Percentiles rank a stretch among this genome's conserved stretches.
Conservation (phyloP, 352 stramenopile species). For the Globisporangium viniferum region DNA sequence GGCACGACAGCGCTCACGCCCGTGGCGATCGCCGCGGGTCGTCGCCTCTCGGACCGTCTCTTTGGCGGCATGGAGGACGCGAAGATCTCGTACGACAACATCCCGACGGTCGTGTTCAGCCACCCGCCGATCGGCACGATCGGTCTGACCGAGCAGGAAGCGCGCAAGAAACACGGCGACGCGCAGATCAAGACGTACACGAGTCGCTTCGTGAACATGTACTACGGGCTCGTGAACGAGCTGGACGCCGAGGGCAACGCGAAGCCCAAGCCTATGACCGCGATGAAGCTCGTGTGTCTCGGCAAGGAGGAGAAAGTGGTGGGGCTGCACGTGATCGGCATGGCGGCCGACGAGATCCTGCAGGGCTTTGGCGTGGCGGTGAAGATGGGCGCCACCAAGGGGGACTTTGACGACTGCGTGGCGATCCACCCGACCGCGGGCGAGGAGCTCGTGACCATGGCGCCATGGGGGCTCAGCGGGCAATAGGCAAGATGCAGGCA, state of each 20-base stretch:
- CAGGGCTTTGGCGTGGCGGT: slow-evolving; percentile 98
- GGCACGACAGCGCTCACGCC: slow-evolving; percentile 74
- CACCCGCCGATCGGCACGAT: slow-evolving; percentile 95
- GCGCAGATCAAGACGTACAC: slow-evolving; percentile 93
- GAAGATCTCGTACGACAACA: slow-evolving; percentile 87
- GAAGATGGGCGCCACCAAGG: slow-evolving; percentile 98
- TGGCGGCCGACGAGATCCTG: slow-evolving; percentile 96
- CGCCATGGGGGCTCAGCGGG: slow-evolving; percentile 70
- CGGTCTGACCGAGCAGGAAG: slow-evolving; percentile 91
- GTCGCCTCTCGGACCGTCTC: slow-evolving; percentile 81
- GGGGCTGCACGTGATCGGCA: slow-evolving; percentile 95
- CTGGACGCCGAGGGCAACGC: slow-evolving; percentile 28
- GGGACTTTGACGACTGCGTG: slow-evolving; percentile 95
- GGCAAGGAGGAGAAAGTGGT: slow-evolving; percentile 92
- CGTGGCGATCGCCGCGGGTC: slow-evolving; percentile 83
- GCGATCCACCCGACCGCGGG: slow-evolving; percentile 96
- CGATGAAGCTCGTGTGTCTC: slow-evolving; percentile 94
- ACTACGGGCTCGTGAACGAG: slow-evolving; percentile 90
- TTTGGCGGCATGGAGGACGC: slow-evolving; percentile 68
- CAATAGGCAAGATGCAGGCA: background rate
- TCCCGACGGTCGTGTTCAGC: slow-evolving; percentile 96
- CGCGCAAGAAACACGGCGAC: slow-evolving; percentile 83
- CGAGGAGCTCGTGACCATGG: slow-evolving; percentile 97
- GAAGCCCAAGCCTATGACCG: slow-evolving; percentile 90
- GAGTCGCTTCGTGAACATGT: slow-evolving; percentile 94